phyloP scores from a whole-genome alignment of 2,329 filamentous ascomycete species.

The Tothia fuscella region DNA sequence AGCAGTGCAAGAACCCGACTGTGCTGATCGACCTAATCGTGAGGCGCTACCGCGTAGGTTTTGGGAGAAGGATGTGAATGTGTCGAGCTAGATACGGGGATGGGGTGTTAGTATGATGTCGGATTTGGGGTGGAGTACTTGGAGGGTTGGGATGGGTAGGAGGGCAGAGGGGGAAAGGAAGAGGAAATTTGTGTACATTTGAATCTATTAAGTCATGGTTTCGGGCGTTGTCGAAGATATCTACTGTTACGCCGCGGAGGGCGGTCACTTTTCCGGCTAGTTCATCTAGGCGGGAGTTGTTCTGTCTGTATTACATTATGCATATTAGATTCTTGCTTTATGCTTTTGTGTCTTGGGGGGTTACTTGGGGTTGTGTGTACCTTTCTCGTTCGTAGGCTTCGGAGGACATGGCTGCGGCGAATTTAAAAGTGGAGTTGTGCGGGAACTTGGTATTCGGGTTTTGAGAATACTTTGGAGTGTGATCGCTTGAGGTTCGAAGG shows the following conservation, averaged over 20 bases:
- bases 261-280: slow-evolving; percentile 84
- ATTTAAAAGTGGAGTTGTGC: too few relatives aligned
- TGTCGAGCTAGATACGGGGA: not conserved
- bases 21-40: too few relatives aligned
- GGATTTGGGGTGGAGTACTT: not conserved
- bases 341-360: slow-evolving; percentile 9
- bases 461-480: too few relatives aligned
- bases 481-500: too few relatives aligned
- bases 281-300: slow-evolving; percentile 87
- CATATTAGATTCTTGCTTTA: not conserved
- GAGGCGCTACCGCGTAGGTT: too few relatives aligned
- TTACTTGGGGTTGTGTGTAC: slow-evolving; percentile 27
- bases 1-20: slow-evolving; percentile 78
- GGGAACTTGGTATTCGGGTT: too few relatives aligned
- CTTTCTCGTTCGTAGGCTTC: slow-evolving; percentile 48
- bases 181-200: too few relatives aligned
- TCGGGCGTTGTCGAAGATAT: slow-evolving; percentile 94
- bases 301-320: slow-evolving; percentile 47
- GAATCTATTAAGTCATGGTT: slow-evolving; percentile 83
- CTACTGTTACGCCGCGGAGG: slow-evolving; percentile 83
- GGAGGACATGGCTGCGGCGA: slow-evolving; percentile 32
- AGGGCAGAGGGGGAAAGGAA: slow-evolving; percentile 1
- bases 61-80: too few relatives aligned
- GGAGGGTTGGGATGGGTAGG: not conserved
- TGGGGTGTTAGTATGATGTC: not conserved